Percentiles rank a stretch among this genome's conserved stretches.
Evolutionary conservation across 192 early-diverging fungal species (phyloP).

Genomic region (Coemansia sp.): DNA sequence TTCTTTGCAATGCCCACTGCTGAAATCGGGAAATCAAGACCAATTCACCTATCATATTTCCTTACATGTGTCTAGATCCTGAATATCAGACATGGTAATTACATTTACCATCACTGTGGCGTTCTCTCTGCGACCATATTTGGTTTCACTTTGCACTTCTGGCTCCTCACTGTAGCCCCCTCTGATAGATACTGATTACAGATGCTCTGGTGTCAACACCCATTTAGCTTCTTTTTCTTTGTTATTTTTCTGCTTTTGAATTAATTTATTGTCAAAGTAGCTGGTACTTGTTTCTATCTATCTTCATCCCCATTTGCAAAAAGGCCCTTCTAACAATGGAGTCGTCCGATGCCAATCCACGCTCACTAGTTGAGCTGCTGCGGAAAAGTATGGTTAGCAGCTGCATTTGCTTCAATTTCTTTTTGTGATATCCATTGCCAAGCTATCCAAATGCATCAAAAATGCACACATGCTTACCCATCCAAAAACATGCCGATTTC

Average conservation of each 20-base stretch:
- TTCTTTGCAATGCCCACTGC: neutral
- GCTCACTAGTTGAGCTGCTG: constrained; percentile 41
- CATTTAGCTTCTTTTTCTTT: neutral
- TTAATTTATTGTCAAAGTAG: too few relatives aligned
- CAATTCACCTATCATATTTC: neutral
- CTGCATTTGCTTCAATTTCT: neutral
- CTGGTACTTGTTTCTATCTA: too few relatives aligned
- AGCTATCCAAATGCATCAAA: neutral
- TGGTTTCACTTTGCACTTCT: too few relatives aligned
- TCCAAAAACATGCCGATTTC: neutral
- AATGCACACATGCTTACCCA: neutral
- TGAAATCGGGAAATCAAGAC: neutral
- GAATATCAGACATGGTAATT: neutral
- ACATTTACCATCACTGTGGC: neutral
- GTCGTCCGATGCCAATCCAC: neutral
- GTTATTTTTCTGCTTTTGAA: neutral
- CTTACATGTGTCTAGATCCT: neutral
- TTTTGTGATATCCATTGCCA: neutral
- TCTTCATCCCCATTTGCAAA: neutral
- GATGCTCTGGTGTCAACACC: neutral
- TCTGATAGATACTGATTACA: too few relatives aligned
- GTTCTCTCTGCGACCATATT: too few relatives aligned
- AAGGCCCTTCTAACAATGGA: neutral
- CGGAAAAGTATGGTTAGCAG: constrained; percentile 25
- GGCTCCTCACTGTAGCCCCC: too few relatives aligned